Base-by-base conservation (phyloP, 371 early-diverging fungal species). In the Dentiscutata heterogama region DNA sequence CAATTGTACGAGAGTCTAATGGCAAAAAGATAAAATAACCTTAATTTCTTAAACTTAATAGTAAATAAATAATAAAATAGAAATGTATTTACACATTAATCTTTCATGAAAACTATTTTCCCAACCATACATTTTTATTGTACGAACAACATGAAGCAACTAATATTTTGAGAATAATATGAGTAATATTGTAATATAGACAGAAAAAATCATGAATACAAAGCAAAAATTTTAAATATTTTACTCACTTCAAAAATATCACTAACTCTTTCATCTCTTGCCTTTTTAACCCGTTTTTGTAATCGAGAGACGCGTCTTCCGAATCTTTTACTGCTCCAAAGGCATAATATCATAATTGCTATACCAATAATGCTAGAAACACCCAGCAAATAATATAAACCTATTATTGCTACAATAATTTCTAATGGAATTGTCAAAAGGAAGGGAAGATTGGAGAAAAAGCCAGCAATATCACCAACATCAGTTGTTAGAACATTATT, bases 71-170 rank as follows among this genome's bases (percentile, higher is more conserved):
- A 14, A 68, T 22, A n/a, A 39, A 68, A n/a, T 51, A 50, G 53
- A 53, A 54, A 29, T 73, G 29, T 20, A 79, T 50, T 64, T 80
- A 80, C 81, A 72, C 81, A 80, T 80, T 60, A 80, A 50, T 80
- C 61, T 51, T 58, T 80, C 73, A 61, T 80, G 50, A 80, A 80
- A 80, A 42, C 46, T 80, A 20, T 54, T 2, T 29, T 80, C 81
- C 70, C 81, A 70, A 27, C 58, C 81, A 60, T 72, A 60, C 81
- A 80, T 80, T 46, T 72, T 80, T 54, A 80, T 80, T 54, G 72
- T 80, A 39, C 81, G 81, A 72, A 80, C 73, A 46, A 58, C 72
- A 22, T 80, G 81, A 58, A 80, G 81, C 25, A 80, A 42, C 81
- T 80, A 71, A 42, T 22, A 25, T 50, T n/a, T 53, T 20, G 39